Conservation (phyloP, 371 early-diverging fungal genomes). For the Nematocida sp. region DNA sequence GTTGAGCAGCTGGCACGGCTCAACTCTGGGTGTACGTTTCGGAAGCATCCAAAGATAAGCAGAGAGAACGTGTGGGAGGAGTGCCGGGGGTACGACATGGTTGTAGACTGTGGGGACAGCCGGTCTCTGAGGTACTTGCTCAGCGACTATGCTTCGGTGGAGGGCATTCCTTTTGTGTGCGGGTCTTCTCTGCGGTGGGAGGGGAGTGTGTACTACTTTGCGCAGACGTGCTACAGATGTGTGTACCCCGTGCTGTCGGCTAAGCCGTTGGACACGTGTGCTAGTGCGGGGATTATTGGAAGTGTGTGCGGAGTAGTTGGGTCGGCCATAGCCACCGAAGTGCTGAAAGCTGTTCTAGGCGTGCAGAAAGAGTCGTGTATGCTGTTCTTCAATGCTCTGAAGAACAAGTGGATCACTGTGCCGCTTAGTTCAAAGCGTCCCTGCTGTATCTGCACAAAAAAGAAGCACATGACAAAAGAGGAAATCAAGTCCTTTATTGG, state of each 20-base stretch:
- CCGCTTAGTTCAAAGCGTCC: constrained; percentile 1
- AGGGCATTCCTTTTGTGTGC: constrained; percentile 76
- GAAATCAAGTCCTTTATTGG: background rate
- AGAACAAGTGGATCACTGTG: constrained; percentile 14
- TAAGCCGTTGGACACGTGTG: constrained; percentile 77
- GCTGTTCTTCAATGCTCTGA: constrained; percentile 4
- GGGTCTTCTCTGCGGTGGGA: constrained; percentile 85
- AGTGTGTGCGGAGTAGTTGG: constrained; percentile 81
- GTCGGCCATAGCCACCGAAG: constrained; percentile 82
- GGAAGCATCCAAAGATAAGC: constrained; percentile 37
- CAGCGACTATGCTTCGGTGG: constrained; percentile 80
- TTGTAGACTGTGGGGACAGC: constrained; percentile 89
- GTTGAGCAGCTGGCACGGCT: constrained; percentile 64
- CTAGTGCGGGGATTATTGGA: constrained; percentile 93
- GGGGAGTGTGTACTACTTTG: constrained; percentile 71
- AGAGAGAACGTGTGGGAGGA: constrained; percentile 30
- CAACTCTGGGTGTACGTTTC: background rate
- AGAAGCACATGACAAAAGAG: background rate
- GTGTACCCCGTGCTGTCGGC: constrained; percentile 71
- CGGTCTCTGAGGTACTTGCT: constrained; percentile 86
- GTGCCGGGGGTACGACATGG: constrained; percentile 73
- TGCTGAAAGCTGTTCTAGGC: constrained; percentile 68
- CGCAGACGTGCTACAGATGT: constrained; percentile 92
- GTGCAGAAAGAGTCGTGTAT: background rate
- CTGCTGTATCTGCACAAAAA: constrained; percentile 1